A percentile compares a stretch with the other conserved stretches of the same genome.
phyloP scores from a whole-genome alignment of 768 basidiomycete species.

The Dioszegia crocea region DNA sequence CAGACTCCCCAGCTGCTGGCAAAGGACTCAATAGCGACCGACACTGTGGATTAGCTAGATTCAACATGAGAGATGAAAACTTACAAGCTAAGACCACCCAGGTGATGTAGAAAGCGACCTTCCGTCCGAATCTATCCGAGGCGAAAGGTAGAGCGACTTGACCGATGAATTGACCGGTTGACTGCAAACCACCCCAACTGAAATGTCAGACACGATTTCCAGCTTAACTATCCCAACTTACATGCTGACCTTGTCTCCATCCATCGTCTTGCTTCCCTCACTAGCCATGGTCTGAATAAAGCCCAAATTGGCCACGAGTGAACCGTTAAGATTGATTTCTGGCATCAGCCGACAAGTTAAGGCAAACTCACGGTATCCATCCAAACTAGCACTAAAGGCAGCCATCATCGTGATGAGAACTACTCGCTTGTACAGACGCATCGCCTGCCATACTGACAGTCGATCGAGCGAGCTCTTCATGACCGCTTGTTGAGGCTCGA shows the following conservation, averaged over 20 bases:
- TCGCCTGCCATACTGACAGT: constrained; percentile 17
- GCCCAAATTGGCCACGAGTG: constrained; percentile 25
- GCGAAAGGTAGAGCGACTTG: constrained; percentile 21
- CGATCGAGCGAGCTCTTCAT: constrained; percentile 26
- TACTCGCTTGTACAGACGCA: constrained; percentile 19
- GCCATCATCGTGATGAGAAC: constrained; percentile 18
- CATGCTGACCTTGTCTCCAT: background rate
- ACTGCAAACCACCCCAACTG: constrained; percentile 30
- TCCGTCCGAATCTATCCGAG: constrained; percentile 22
- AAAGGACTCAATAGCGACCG: constrained; percentile 20
- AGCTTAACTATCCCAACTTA: constrained; percentile 22
- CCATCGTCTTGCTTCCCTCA: background rate
- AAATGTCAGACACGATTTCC: too few relatives aligned
- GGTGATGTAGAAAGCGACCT: constrained; percentile 18
- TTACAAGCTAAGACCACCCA: constrained; percentile 18
- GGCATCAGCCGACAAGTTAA: background rate
- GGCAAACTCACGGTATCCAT: constrained; percentile 30
- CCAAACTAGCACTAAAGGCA: constrained; percentile 26
- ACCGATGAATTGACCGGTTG: constrained; percentile 20
- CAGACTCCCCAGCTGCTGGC: constrained; percentile 19
- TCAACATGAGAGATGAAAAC: background rate
- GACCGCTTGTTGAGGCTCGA: background rate
- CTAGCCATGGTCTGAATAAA: constrained; percentile 18
- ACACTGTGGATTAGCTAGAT: background rate
- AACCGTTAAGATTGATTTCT: constrained; percentile 29